phyloP scores from a whole-genome alignment of 768 basidiomycete genomes.

The Suillus brevipes region DNA sequence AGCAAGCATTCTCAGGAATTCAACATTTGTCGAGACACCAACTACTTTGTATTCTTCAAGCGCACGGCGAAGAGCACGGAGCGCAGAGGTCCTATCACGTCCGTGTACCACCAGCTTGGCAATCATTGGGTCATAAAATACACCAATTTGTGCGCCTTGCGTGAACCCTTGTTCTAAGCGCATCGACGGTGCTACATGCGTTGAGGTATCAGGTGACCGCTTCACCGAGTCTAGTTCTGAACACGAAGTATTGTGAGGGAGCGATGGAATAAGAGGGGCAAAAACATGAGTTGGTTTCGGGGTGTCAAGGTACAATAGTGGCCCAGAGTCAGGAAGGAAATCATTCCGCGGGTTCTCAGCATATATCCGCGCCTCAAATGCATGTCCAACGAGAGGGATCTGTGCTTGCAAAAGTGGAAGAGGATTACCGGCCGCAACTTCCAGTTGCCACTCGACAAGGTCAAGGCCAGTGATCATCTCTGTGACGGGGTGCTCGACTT shows the following conservation, averaged over 20 bases:
- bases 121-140: slow-evolving; percentile 92
- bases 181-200: slow-evolving; percentile 54
- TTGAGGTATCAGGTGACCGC: slow-evolving; percentile 21
- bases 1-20: slow-evolving; percentile 79
- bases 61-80: slow-evolving; percentile 77
- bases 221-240: slow-evolving; percentile 16
- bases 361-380: slow-evolving; percentile 94
- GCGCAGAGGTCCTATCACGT: slow-evolving; percentile 77
- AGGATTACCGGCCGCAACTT: slow-evolving; percentile 87
- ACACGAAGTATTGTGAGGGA: neutral
- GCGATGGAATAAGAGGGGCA: slow-evolving; percentile 42
- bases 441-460: slow-evolving; percentile 93
- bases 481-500: slow-evolving; percentile 91
- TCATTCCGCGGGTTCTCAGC: slow-evolving; percentile 93
- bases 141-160: slow-evolving; percentile 77
- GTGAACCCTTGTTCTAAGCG: slow-evolving; percentile 91
- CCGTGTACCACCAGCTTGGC: slow-evolving; percentile 91
- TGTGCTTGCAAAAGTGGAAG: slow-evolving; percentile 75
- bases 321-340: slow-evolving; percentile 90
- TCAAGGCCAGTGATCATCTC: slow-evolving; percentile 95
- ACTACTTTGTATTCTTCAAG: slow-evolving; percentile 89
- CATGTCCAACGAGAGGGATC: slow-evolving; percentile 88
- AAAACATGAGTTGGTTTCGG: slow-evolving; percentile 73
- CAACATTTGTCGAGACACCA: slow-evolving; percentile 88
- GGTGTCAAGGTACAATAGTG: slow-evolving; percentile 76